Evolutionary conservation across 768 basidiomycete genomes (phyloP).

Genomic region (Calocybe gangraenosa): DNA sequence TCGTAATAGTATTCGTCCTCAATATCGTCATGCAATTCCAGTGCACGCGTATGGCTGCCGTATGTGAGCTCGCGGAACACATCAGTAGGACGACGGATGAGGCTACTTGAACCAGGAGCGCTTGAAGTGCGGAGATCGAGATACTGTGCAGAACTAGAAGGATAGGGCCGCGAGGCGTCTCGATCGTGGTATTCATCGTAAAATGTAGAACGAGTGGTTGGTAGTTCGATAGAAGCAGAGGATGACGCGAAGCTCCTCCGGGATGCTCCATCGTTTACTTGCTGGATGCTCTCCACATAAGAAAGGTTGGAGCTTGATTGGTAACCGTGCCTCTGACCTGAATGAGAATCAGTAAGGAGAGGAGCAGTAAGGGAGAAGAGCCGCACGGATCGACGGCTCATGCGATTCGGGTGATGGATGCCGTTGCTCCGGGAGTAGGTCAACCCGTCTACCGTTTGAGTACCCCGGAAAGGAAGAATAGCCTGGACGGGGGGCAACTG

Average conservation of each 20-base stretch:
- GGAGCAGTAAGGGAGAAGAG: neutral
- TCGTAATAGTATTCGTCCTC: constrained; percentile 39
- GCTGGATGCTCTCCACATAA: constrained; percentile 9
- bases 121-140: constrained; percentile 5
- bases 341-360: neutral
- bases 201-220: neutral
- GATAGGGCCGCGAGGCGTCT: neutral
- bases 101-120: constrained; percentile 15
- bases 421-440: constrained; percentile 4
- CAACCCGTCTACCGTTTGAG: neutral
- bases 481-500: constrained; percentile 2
- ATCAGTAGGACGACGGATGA: constrained; percentile 15
- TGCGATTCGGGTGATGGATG: neutral
- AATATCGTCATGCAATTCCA: constrained; percentile 31
- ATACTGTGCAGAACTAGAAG: constrained; percentile 11
- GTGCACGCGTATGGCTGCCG: constrained; percentile 6
- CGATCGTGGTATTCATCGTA: neutral
- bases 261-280: neutral
- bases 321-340: constrained; percentile 3
- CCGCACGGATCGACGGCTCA: constrained; percentile 4
- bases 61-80: constrained; percentile 13
- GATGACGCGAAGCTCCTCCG: constrained; percentile 1
- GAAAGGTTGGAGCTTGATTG: constrained; percentile 16
- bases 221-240: constrained; percentile 1
- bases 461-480: constrained; percentile 1